Evolutionary conservation across 2,329 filamentous ascomycete species (phyloP), one percentile per base, ranked within the genome.

Genomic region (Cryphonectria parasitica): DNA sequence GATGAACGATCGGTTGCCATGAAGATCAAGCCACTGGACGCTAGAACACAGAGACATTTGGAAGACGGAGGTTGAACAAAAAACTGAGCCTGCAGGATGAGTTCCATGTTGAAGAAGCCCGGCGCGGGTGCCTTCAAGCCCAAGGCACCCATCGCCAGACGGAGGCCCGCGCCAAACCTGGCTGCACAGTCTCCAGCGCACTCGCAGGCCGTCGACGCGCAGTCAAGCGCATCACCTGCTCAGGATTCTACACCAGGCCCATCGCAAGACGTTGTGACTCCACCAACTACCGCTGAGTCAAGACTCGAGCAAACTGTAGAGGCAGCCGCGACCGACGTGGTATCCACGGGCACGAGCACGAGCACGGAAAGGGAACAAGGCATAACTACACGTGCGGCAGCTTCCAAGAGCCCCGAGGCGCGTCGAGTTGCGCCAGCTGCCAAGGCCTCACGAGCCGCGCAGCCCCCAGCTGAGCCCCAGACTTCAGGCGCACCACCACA

Each of bases 91-190:
- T n/a, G 70, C 82, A 84, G 81, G 75, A 91, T 92, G 84, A 89
- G 87, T 81, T 87, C 85, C 72, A 91, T 91, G 82, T 86, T 91
- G 80, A 92, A 92, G 82, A 92, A 92, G 81, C 83, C 85, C 75
- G 85, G 85, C 75, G 82, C 85, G 70, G 84, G 71, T 39, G 71
- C 84, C 82, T 93, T 94, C 82, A 92, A 92, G 78, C 91, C 91
- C 61, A 93, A 92, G 82, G 87, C 88, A 74, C 88, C 87, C 43
- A 79, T 81, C 45, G 83, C 85, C 74, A 87, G 90, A 77, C 84
- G 85, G 72, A 83, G 83, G 73, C 81, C 82, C 69, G 78, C 82
- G 78, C 70, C 77, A 80, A 70, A 77, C 77, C 69, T 77, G 64
- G 76, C 82, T 60, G 79, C 82, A 43, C 73, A 73, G 61, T 74